Percentiles rank a stretch among this genome's conserved stretches.
These are phyloP conservation scores for Passiflora organensis DNA, from an alignment of 345 rosid species.

Conservation along the genomic window DNA sequence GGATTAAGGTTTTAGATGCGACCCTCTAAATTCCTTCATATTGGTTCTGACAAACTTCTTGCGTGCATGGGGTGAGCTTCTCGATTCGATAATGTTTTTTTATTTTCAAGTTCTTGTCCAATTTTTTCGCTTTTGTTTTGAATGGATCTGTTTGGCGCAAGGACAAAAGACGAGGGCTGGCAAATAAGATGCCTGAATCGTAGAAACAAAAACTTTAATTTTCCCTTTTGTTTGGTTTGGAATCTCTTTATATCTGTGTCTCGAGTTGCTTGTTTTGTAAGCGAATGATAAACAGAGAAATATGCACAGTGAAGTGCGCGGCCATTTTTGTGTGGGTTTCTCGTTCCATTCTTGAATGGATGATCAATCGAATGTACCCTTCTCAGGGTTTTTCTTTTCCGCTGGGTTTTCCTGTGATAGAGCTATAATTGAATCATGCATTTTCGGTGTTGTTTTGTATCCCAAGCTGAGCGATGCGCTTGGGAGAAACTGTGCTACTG, in stretches of 20 bases:
- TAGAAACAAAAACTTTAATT: constrained; percentile 17
- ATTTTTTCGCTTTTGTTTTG: no score
- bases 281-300: constrained; percentile 25
- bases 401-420: constrained; percentile 1
- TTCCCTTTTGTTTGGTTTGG: constrained; percentile 15
- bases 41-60: constrained; percentile 49
- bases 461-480: constrained; percentile 28
- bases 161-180: no score
- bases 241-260: constrained; percentile 20
- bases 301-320: not conserved
- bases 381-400: constrained; percentile 14
- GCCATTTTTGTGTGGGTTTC: constrained; percentile 14
- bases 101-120: not conserved
- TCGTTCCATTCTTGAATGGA: constrained; percentile 39
- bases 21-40: constrained; percentile 36
- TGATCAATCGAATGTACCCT: constrained; percentile 17
- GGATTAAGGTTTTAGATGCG: constrained; percentile 51
- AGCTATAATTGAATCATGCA: constrained; percentile 16
- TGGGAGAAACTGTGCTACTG: constrained; percentile 19
- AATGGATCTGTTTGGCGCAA: no score
- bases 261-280: constrained; percentile 48
- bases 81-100: constrained; percentile 1
- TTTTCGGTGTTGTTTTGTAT: constrained; percentile 23
- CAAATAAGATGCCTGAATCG: no score
- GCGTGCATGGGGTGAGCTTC: constrained; percentile 64